phyloP scores from a whole-genome alignment of 2,329 filamentous ascomycete genomes.

The Alternaria triticimaculans region DNA sequence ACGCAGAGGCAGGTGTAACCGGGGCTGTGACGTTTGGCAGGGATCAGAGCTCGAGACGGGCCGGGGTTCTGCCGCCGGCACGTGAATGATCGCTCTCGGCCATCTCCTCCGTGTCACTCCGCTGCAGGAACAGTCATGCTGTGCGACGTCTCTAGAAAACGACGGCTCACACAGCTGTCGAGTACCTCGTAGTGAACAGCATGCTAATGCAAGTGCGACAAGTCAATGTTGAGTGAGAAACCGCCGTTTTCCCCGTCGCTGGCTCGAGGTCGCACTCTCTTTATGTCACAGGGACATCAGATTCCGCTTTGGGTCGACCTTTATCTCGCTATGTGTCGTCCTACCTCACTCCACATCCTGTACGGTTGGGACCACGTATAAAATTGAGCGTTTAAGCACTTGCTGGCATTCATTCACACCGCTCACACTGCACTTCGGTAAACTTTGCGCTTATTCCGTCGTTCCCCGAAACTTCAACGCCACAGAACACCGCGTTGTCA shows the following conservation, averaged over 20 bases:
- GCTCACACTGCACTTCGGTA: conserved; percentile 22
- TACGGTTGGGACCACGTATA: conserved; percentile 39
- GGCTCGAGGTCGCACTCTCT: not conserved
- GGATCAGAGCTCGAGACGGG: conserved; percentile 17
- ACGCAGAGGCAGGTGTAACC: conserved; percentile 16
- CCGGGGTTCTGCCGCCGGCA: conserved; percentile 9
- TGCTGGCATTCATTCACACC: conserved; percentile 36
- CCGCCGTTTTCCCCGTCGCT: not conserved
- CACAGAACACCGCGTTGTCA: not conserved
- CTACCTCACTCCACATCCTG: conserved; percentile 39
- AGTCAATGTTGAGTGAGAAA: not conserved
- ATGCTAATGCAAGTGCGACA: not conserved
- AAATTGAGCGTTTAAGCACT: conserved; percentile 24
- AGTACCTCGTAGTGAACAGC: not conserved
- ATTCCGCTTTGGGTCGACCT: conserved; percentile 5
- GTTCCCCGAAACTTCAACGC: conserved; percentile 17
- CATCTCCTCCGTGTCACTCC: conserved; percentile 9
- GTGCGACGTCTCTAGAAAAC: conserved; percentile 2
- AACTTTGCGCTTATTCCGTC: conserved; percentile 13
- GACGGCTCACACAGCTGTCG: not conserved
- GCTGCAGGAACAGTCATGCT: conserved; percentile 15
- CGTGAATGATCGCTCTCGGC: conserved; percentile 16
- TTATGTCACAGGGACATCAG: conserved; percentile 15
- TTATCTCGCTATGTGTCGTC: conserved; percentile 27
- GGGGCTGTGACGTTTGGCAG: conserved; percentile 23